These are phyloP conservation scores for Austropuccinia psidii DNA, from an alignment of 1,284 basidiomycete genomes.

Conservation along the genomic window DNA sequence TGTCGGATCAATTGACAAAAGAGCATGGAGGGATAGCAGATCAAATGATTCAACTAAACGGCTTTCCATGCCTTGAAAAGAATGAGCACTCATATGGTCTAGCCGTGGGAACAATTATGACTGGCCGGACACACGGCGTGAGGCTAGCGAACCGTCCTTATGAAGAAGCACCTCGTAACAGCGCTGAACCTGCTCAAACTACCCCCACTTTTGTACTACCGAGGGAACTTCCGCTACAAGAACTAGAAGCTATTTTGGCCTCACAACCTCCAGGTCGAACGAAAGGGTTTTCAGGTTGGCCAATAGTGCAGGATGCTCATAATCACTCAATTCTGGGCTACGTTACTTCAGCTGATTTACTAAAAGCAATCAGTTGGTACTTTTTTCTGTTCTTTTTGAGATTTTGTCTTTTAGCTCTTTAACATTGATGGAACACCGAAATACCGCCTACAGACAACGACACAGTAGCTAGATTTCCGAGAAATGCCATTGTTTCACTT, in stretches of 20 bases:
- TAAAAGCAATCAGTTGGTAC: constrained; percentile 68
- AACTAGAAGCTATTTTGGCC: constrained; percentile 3
- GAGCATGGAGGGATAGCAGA: constrained; percentile 91
- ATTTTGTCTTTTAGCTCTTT: not conserved
- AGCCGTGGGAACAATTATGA: constrained; percentile 54
- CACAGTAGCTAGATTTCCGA: constrained; percentile 6
- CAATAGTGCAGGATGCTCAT: constrained; percentile 59
- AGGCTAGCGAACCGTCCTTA: constrained; percentile 11
- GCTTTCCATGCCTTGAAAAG: constrained; percentile 83
- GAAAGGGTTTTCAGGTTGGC: constrained; percentile 71
- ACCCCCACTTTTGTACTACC: constrained; percentile 1
- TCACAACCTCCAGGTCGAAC: constrained; percentile 35
- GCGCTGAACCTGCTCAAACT: not conserved
- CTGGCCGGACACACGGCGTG: constrained; percentile 28
- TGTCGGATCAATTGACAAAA: constrained; percentile 71
- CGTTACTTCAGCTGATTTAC: constrained; percentile 75
- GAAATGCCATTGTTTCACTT: not conserved
- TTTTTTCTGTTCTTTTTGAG: not conserved
- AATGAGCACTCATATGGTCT: constrained; percentile 85
- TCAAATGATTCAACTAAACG: constrained; percentile 93
- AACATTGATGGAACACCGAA: not conserved
- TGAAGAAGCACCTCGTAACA: not conserved
- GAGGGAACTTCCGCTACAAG: constrained; percentile 15
- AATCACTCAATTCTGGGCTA: constrained; percentile 69
- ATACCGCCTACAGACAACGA: constrained; percentile 2